Evolutionary conservation across 108 stramenopile species (phyloP), one percentile per base, ranked within the genome.

Genomic region (Pseudonitzschia multiseries): DNA sequence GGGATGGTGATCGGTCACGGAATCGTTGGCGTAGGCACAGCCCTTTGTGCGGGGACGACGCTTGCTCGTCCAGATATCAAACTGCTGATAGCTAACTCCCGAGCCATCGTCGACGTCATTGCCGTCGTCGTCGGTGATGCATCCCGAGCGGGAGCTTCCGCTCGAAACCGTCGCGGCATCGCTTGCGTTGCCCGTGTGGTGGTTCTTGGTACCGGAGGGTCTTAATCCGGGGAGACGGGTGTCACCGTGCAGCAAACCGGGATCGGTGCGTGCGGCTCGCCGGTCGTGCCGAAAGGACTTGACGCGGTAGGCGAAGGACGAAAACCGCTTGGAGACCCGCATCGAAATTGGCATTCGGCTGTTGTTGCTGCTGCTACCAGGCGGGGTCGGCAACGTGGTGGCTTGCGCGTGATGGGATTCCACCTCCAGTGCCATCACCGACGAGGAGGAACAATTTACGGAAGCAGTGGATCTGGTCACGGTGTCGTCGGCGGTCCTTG

Each of bases 291-390:
- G 57, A 27, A 59, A 59, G 26, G 57, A 59, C 14, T 59, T 0
- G 0, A 22, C 21, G 29, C 57, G 57, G 15, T 59, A 26, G 15
- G 26, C 9, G 27, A 59, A 59, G 57, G 57, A 59, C 15, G 57
- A 31, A 59, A 54, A 21, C n/a, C 53, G 53, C 24, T 54, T 54
- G 22, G 53, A 54, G 8, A 54, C 10, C 14, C 22, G 36, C 36
- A 36, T 36, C 53, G n/a, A 24, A 54, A 54, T 15, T 54, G 36
- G 36, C 53, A 24, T 54, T 54, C 53, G n/a, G 53, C 24, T 54
- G 14, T 0, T 15, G 24, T 10, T 54, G 24, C 24, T 15, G 8
- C 0, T 15, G n/a, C n/a, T n/a, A n/a, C n/a, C n/a, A n/a, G n/a
- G n/a, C n/a, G n/a, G n/a, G 13, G n/a, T 54, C 53, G n/a, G n/a